Conservation (phyloP, 768 basidiomycete genomes). For the Amanita fuliginea region DNA sequence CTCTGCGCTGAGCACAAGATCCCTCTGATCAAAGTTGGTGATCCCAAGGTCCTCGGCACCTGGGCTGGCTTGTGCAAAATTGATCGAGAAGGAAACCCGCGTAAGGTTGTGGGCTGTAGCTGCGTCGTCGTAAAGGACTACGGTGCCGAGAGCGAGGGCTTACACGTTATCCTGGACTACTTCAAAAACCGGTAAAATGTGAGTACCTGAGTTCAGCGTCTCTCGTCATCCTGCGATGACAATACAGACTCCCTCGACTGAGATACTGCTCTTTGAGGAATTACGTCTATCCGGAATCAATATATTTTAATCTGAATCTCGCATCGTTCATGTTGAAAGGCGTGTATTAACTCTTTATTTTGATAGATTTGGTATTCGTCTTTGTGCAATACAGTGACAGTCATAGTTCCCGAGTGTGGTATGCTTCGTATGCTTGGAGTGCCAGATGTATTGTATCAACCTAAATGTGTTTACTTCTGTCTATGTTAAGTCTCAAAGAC, state of each 20-base stretch:
- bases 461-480: too few species aligned
- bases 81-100: slow-evolving; percentile 96
- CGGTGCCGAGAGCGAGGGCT: slow-evolving; percentile 88
- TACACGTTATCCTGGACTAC: slow-evolving; percentile 90
- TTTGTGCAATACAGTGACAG: neutral
- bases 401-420: too few species aligned
- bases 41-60: slow-evolving; percentile 94
- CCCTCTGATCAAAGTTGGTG: slow-evolving; percentile 98
- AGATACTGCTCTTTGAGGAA: slow-evolving; percentile 61
- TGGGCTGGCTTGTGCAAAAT: slow-evolving; percentile 99
- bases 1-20: slow-evolving; percentile 99
- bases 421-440: too few species aligned
- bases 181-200: slow-evolving; percentile 82
- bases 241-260: slow-evolving; percentile 91
- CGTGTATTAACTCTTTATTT: slow-evolving; percentile 7
- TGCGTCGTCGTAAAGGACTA: slow-evolving; percentile 99
- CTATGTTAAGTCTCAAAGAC: too few species aligned
- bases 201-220: slow-evolving; percentile 9
- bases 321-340: slow-evolving; percentile 8
- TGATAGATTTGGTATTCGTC: neutral
- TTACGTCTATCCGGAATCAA: slow-evolving; percentile 84
- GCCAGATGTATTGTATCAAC: too few species aligned
- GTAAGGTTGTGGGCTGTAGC: slow-evolving; percentile 89
- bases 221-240: slow-evolving; percentile 44
- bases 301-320: slow-evolving; percentile 56